Evolutionary conservation across 192 early-diverging fungal genomes (phyloP).

Genomic region (Podila clonocystis): DNA sequence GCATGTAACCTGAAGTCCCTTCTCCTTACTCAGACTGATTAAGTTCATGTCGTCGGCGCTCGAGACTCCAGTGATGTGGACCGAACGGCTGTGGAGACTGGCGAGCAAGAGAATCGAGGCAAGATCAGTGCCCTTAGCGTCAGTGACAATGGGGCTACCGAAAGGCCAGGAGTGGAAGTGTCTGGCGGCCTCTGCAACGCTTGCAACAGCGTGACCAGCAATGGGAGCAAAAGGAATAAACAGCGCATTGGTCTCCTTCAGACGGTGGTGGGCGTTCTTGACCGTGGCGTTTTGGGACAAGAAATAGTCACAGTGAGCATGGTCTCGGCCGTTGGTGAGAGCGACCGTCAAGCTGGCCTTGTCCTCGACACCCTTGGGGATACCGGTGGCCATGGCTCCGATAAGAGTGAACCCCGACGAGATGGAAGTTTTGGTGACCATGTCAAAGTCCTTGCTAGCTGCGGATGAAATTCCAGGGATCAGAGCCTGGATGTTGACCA

Average conservation of each 20-base stretch:
- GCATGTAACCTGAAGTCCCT: slow-evolving; percentile 88
- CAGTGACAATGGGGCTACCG: slow-evolving; percentile 79
- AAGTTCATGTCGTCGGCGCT: slow-evolving; percentile 85
- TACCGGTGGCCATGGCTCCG: slow-evolving; percentile 66
- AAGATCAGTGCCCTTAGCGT: slow-evolving; percentile 88
- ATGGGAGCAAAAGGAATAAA: slow-evolving; percentile 69
- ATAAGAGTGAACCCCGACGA: slow-evolving; percentile 91
- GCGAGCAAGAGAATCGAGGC: slow-evolving; percentile 90
- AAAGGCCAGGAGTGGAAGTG: slow-evolving; percentile 87
- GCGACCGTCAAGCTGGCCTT: slow-evolving; percentile 62
- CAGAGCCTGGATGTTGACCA: slow-evolving; percentile 84
- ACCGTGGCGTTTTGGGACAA: slow-evolving; percentile 73
- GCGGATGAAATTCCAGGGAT: slow-evolving; percentile 61
- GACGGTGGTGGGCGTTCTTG: slow-evolving; percentile 61
- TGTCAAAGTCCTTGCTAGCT: slow-evolving; percentile 64
- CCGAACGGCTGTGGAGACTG: slow-evolving; percentile 78
- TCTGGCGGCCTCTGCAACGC: slow-evolving; percentile 72
- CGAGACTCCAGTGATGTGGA: slow-evolving; percentile 90
- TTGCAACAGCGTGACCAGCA: slow-evolving; percentile 52
- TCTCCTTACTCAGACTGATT: slow-evolving; percentile 86
- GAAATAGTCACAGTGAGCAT: slow-evolving; percentile 79
- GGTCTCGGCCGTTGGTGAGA: slow-evolving; percentile 53
- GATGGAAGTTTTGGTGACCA: slow-evolving; percentile 75
- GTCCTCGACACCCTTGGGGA: slow-evolving; percentile 65
- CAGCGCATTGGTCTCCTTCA: slow-evolving; percentile 63